Evolutionary conservation across 2,329 filamentous ascomycete species (phyloP).

Genomic region (Pyricularia sp.): DNA sequence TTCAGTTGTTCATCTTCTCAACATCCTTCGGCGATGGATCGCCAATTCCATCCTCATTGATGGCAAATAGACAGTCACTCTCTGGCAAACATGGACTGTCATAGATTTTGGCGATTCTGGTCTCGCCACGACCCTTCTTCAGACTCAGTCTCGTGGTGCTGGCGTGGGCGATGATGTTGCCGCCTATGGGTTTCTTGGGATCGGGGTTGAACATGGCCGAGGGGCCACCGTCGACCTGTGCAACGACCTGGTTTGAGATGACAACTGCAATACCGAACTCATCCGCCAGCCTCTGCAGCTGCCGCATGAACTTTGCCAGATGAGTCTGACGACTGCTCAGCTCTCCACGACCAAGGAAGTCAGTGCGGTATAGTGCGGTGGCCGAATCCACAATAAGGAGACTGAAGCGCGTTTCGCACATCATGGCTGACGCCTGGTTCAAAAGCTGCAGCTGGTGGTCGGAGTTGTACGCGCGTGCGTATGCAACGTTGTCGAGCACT

Average conservation of each 20-base stretch:
- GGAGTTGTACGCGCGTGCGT: constrained; percentile 95
- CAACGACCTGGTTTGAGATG: constrained; percentile 97
- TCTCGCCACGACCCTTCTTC: constrained; percentile 92
- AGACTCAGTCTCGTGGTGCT: constrained; percentile 88
- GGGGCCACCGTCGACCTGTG: constrained; percentile 91
- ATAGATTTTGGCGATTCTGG: constrained; percentile 96
- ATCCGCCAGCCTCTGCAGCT: constrained; percentile 62
- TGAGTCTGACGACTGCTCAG: constrained; percentile 87
- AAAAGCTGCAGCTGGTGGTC: constrained; percentile 93
- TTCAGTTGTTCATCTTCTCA: constrained; percentile 44
- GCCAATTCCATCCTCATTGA: constrained; percentile 91
- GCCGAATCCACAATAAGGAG: constrained; percentile 92
- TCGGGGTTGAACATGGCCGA: constrained; percentile 99
- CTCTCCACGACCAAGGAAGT: constrained; percentile 93
- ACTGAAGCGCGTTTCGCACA: constrained; percentile 97
- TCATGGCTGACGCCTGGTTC: constrained; percentile 93
- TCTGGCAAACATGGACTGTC: constrained; percentile 95
- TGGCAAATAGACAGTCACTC: constrained; percentile 92
- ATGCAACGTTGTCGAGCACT: constrained; percentile 95
- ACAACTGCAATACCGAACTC: constrained; percentile 95
- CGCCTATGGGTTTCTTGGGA: constrained; percentile 96
- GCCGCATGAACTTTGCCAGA: constrained; percentile 79
- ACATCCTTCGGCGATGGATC: constrained; percentile 92
- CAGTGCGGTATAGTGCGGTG: constrained; percentile 87
- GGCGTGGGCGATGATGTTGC: constrained; percentile 96